Evolutionary conservation across 2,329 filamentous ascomycete genomes (phyloP), one percentile per base, ranked within the genome.

Genomic region (Sporothrix schenckii): DNA sequence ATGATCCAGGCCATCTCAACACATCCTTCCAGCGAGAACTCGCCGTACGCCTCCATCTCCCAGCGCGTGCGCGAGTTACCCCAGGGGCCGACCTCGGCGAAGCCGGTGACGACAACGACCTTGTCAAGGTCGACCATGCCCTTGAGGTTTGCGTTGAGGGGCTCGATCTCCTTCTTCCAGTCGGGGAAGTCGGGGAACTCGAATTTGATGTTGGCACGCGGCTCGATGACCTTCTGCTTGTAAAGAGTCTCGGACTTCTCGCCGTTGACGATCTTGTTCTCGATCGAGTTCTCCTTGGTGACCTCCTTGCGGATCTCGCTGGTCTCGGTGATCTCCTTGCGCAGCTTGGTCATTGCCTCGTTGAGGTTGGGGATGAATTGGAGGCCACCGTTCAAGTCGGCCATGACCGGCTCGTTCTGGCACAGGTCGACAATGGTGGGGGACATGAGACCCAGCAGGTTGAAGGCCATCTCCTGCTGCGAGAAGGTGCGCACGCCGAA

Each of bases 1-100:
- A 98, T 99, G 81, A 99, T 93, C 95, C 95, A 99, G 44, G 95
- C 94, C 95, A 99, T 99, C 82, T 99, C 95, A 72, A 99, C 91
- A 77, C 95, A 98, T 41, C 95, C 95, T 81, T 99, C 96, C 16
- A 99, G 88, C 10, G 95, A 98, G 84, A 99, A 99, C 78, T 97
- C 88, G 78, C 95, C 95, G 75, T 94, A 90, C 1, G 95, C 94
- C 81, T 99, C 95, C 94, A 99, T 99, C 84, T 99, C 95, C 95
- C 95, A 99, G 73, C 95, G 90, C 60, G 95, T 99, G 77, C 95
- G 90, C 2, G 95, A 94, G 85, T 98, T 99, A 85, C 95, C 95
- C 96, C 95, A 99, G 9, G 95, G 95, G 63, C 95, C 94, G 72
- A 97, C 89, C 80, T 99, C 95, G 69, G 95, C 89, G 78, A 99